A percentile compares a stretch with the other conserved stretches of the same genome.
Conservation (phyloP, 2,329 filamentous ascomycete species). For the Leptographium flavum region DNA sequence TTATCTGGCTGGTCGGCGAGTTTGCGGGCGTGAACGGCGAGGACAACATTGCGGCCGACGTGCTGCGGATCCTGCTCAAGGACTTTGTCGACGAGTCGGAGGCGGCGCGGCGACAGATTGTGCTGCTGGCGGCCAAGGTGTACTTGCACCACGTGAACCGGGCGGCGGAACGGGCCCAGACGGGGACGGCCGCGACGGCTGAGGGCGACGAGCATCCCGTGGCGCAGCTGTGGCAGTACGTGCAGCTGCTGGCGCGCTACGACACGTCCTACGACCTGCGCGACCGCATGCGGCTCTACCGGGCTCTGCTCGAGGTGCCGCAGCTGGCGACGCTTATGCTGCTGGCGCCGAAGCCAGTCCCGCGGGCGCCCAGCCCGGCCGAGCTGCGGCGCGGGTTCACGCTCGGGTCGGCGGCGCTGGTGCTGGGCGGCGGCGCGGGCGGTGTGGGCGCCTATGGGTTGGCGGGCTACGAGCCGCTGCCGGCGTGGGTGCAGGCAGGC, state of each 20-base stretch:
- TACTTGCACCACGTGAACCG: slow-evolving; percentile 78
- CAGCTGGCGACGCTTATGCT: slow-evolving; percentile 85
- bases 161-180: slow-evolving; percentile 17
- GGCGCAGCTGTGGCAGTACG: slow-evolving; percentile 68
- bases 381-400: slow-evolving; percentile 65
- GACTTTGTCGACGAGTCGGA: slow-evolving; percentile 76
- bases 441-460: slow-evolving; percentile 50
- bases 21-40: slow-evolving; percentile 69
- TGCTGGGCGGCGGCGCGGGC: slow-evolving; percentile 44
- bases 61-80: slow-evolving; percentile 68
- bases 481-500: slow-evolving; percentile 72
- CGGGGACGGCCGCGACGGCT: not conserved
- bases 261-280: slow-evolving; percentile 91
- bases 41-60: slow-evolving; percentile 85
- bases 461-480: slow-evolving; percentile 63
- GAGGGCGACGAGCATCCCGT: slow-evolving; percentile 42
- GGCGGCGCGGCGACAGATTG: slow-evolving; percentile 76
- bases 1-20: slow-evolving; percentile 95
- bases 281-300: slow-evolving; percentile 80
- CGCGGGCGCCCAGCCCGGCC: slow-evolving; percentile 78
- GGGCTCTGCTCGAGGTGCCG: slow-evolving; percentile 64
- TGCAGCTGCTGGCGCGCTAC: slow-evolving; percentile 73
- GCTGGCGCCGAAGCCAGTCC: slow-evolving; percentile 85
- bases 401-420: slow-evolving; percentile 73
- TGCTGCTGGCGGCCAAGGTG: slow-evolving; percentile 89